Base-by-base conservation (phyloP, 2,329 filamentous ascomycete genomes). In the Penicillium sp. region DNA sequence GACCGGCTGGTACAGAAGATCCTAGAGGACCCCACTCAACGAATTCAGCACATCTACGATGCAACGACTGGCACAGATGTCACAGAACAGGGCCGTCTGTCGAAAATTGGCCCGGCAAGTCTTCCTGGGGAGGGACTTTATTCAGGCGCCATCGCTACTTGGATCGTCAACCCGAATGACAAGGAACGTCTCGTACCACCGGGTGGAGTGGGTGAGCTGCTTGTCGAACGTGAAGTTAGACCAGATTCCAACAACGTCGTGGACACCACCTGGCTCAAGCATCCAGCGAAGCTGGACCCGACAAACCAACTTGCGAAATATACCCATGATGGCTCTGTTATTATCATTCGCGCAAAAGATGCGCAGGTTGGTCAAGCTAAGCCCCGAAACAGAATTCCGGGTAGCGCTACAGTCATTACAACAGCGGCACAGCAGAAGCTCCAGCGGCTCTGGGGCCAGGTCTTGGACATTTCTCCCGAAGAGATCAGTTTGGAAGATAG, bases 401-500 rank as follows among this genome's bases (percentile, higher is more conserved):
- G 30, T 14, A 19, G 16, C 4, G 7, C 10, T n/a, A n/a, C 29
- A 41, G 26, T 19, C 5, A 29, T 41, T 4, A 47, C 44, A 11
- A 60, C 55, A 6, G 29, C 23, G 18, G 50, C 54, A 7, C 61
- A 67, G 34, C 16, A 30, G 10, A 72, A 69, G 7, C 69, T 84
- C 5, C 75, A 75, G 11, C 64, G 67, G 6, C 68, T 81, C 11
- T 85, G 82, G 81, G 73, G 76, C 32, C 72, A 72, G 4, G 75
- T 82, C 1, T 67, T 84, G 29, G 67, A 63, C 1, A 65, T 80
- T 1, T 60, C 69, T 0, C 72, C 80, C 50, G 73, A 76, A 2
- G 71, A 76, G 0, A 79, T 84, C 16, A 72, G 75, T 2, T 65
- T 76, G 2, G 74, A 80, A 14, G 77, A 83, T 58, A 80, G 76